These are phyloP conservation scores for Epichloe gansuensis DNA, from an alignment of 2,329 filamentous ascomycete genomes.

Conservation along the genomic window DNA sequence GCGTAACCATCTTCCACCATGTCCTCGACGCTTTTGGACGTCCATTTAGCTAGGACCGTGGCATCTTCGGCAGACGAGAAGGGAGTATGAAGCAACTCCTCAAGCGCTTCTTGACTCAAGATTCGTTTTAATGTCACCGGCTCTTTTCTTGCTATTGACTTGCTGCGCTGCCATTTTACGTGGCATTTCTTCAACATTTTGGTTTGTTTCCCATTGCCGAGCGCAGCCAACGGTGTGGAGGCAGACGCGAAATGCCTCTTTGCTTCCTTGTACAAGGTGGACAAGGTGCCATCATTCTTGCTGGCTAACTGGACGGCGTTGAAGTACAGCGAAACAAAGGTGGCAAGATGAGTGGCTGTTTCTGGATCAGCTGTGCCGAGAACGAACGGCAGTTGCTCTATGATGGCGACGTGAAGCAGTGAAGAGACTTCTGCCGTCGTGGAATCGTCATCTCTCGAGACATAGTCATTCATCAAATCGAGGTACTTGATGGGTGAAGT, in stretches of 20 bases:
- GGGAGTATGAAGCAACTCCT: slow-evolving; percentile 37
- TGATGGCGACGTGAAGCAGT: slow-evolving; percentile 53
- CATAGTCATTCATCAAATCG: slow-evolving; percentile 46
- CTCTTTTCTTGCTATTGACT: background rate
- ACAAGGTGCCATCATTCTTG: background rate
- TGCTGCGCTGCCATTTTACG: slow-evolving; percentile 6
- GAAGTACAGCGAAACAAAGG: slow-evolving; percentile 47
- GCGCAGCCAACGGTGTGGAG: slow-evolving; percentile 11
- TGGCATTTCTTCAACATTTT: slow-evolving; percentile 8
- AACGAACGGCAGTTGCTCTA: slow-evolving; percentile 67
- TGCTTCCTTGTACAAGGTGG: slow-evolving; percentile 16
- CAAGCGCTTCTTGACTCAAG: slow-evolving; percentile 32
- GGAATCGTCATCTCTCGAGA: slow-evolving; percentile 17
- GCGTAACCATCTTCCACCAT: slow-evolving; percentile 67
- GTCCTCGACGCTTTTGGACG: slow-evolving; percentile 63
- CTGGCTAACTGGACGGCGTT: slow-evolving; percentile 31
- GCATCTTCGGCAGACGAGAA: slow-evolving; percentile 36
- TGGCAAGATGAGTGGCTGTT: slow-evolving; percentile 33
- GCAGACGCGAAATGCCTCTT: slow-evolving; percentile 16
- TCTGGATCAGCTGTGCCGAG: slow-evolving; percentile 35
- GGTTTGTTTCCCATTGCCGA: slow-evolving; percentile 11
- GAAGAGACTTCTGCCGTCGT: slow-evolving; percentile 27
- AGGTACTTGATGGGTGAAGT: slow-evolving; percentile 73
- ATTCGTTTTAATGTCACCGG: slow-evolving; percentile 4
- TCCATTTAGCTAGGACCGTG: slow-evolving; percentile 49